These are phyloP conservation scores for Cyclotella choctawhatcheeana DNA, from an alignment of 108 stramenopile genomes.

Conservation along the genomic window DNA sequence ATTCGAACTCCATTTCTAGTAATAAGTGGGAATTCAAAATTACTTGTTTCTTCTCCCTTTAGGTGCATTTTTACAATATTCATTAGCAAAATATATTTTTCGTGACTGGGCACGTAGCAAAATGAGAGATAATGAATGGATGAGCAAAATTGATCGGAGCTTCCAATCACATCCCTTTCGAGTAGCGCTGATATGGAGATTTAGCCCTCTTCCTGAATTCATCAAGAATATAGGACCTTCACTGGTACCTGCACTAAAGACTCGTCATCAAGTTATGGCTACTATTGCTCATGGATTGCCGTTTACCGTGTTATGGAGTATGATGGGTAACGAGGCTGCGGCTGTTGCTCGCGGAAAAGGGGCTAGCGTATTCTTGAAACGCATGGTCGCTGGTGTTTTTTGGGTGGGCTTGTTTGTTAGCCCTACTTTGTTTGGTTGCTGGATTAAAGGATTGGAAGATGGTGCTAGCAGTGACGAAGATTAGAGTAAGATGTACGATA, in stretches of 20 bases:
- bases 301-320: conserved; percentile 79
- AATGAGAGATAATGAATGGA: conserved; percentile 57
- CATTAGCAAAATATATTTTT: conserved; percentile 59
- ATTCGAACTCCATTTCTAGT: no score
- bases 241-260: conserved; percentile 49
- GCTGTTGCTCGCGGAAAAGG: conserved; percentile 49
- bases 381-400: conserved; percentile 32
- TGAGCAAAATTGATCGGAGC: conserved; percentile 51
- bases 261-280: conserved; percentile 43
- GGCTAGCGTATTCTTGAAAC: conserved; percentile 35
- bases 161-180: conserved; percentile 53
- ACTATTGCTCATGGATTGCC: conserved; percentile 68
- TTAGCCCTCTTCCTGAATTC: conserved; percentile 77
- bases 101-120: conserved; percentile 43
- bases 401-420: conserved; percentile 36
- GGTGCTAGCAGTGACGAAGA: neutral
- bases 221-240: conserved; percentile 77
- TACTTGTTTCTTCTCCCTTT: no score
- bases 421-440: conserved; percentile 46
- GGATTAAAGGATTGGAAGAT: conserved; percentile 37
- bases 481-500: no score
- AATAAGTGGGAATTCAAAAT: no score
- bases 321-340: conserved; percentile 72
- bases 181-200: conserved; percentile 66
- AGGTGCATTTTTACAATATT: conserved; percentile 72